Conservation (phyloP, 805 yeast species). For the Dipodascus geniculatus region DNA sequence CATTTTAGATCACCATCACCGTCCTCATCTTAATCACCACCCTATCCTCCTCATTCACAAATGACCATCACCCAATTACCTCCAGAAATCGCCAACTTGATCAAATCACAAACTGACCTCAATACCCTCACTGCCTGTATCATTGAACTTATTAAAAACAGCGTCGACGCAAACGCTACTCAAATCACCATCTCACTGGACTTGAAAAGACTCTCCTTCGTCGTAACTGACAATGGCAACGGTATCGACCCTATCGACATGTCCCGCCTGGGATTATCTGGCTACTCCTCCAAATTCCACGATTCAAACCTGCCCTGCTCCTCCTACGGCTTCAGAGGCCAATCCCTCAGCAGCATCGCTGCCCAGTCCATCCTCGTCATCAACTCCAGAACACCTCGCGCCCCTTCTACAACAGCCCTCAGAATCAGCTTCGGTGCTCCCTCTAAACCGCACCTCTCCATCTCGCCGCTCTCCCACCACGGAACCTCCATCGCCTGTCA, state of each 20-base stretch:
- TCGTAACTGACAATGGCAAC: constrained; percentile 47
- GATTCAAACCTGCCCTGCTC: too few species aligned
- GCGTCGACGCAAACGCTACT: constrained; percentile 15
- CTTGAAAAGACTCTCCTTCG: constrained; percentile 6
- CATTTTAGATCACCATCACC: too few species aligned
- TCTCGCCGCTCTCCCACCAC: background rate
- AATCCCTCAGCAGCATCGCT: constrained; percentile 38
- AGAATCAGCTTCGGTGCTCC: background rate
- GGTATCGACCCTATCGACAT: constrained; percentile 44
- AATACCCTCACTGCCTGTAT: constrained; percentile 8
- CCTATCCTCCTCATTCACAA: background rate
- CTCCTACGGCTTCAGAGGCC: constrained; percentile 33
- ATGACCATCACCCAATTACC: background rate
- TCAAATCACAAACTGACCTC: constrained; percentile 5
- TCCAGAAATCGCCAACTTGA: background rate
- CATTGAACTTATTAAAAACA: constrained; percentile 10
- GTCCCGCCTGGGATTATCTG: constrained; percentile 28
- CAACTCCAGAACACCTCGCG: background rate
- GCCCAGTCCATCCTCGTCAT: constrained; percentile 8
- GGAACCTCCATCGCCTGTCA: constrained; percentile 17
- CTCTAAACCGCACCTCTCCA: background rate
- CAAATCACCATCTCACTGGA: constrained; percentile 7
- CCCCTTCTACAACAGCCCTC: background rate
- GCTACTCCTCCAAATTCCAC: constrained; percentile 36
- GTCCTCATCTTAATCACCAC: background rate